A percentile compares a stretch with the other conserved stretches of the same genome.
These are phyloP conservation scores for Penicillium sp. DNA, from an alignment of 2,329 filamentous ascomycete genomes.

Conservation along the genomic window DNA sequence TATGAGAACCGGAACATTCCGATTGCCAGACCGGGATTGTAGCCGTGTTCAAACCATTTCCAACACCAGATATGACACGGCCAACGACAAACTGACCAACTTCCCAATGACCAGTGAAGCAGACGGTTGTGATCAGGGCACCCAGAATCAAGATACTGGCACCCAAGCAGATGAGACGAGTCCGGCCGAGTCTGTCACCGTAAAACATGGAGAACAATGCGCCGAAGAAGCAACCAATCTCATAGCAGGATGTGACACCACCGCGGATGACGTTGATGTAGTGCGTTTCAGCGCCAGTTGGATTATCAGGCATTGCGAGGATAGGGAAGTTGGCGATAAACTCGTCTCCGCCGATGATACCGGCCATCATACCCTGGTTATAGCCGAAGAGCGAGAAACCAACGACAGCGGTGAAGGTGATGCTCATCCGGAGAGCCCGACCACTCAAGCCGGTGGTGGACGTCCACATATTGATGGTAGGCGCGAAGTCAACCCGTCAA, in stretches of 20 bases:
- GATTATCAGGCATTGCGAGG: conserved; percentile 22
- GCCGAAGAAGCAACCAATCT: conserved; percentile 46
- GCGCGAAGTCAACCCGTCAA: conserved; percentile 9
- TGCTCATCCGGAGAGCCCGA: conserved; percentile 22
- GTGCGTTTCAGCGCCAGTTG: conserved; percentile 30
- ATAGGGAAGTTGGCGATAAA: conserved; percentile 21
- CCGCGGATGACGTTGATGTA: conserved; percentile 48
- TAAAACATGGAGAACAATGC: conserved; percentile 27
- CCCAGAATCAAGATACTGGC: conserved; percentile 48
- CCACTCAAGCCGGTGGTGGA: conserved; percentile 24
- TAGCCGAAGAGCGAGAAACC: conserved; percentile 54
- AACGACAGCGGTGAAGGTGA: conserved; percentile 27
- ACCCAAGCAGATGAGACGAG: conserved; percentile 55
- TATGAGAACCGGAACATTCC: conserved; percentile 30
- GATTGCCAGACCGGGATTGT: conserved; percentile 41
- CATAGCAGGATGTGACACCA: conserved; percentile 55
- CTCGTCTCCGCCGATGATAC: conserved; percentile 21
- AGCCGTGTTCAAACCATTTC: conserved; percentile 35
- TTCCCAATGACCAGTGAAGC: conserved; percentile 19
- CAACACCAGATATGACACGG: conserved; percentile 35
- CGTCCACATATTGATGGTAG: conserved; percentile 28
- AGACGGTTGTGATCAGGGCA: conserved; percentile 21
- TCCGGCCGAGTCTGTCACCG: conserved; percentile 30
- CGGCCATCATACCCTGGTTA: conserved; percentile 30
- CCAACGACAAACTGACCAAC: conserved; percentile 42